Base-by-base conservation (phyloP, 768 basidiomycete species). In the Podaxis mareebaensis region DNA sequence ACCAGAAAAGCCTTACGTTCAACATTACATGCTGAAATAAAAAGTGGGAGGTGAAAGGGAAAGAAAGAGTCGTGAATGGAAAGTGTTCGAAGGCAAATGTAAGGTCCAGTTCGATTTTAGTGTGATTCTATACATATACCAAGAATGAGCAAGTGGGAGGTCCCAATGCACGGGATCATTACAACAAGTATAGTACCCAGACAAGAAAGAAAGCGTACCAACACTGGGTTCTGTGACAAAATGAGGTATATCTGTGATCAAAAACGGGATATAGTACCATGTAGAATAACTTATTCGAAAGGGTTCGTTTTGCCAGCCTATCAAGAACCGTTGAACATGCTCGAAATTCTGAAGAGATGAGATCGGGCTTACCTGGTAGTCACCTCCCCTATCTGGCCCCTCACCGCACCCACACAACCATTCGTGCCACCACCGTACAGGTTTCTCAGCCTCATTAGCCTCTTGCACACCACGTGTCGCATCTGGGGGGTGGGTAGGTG, bases 371-470 rank as follows among this genome's bases (percentile, higher is more conserved):
- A 88, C 91, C 83, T 93, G 91, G 65, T 81, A 73, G 58, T 92
- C 87, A 4, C 89, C 90, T 49, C 86, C 89, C 15, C 90, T 80
- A 72, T 90, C 87, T 2, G 84, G 77, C n/a, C 88, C 87, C 70
- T 92, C 91, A 17, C 85, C 79, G 67, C 90, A 91, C 12, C 91
- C 91, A 72, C 91, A 93, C 65, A 93, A 72, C 90, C 91, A 92
- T 36, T 93, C 91, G 70, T 91, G 91, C 91, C 91, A 93, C 91
- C 91, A 93, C 64, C 83, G 76, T 3, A 80, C 78, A 55, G 79
- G 76, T 48, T 74, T 75, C 28, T 66, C 70, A 40, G 76, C 75
- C 5, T 72, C 70, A n/a, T 73, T 67, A 20, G 65, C 66, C 20
- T 56, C 66, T 49, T 51, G n/a, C 17, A 26, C 40, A 38, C 55